Base-by-base conservation (phyloP, 2,329 filamentous ascomycete species). In the Diaporthe citri region DNA sequence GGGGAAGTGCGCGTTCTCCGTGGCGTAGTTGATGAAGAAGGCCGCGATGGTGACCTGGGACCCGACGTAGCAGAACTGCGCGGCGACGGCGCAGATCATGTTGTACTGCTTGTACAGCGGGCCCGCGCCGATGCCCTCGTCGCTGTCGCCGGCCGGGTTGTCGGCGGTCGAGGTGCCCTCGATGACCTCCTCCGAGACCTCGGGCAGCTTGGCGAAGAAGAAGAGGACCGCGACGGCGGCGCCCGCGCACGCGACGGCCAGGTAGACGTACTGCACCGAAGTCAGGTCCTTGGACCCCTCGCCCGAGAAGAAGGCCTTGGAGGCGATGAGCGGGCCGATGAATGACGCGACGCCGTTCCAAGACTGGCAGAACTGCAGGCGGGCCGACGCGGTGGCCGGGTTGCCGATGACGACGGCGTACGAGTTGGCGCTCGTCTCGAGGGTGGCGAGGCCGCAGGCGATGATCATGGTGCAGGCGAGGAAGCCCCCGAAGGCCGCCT, bases 201-300 rank as follows among this genome's bases (percentile, higher is more conserved):
- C 85, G 17, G 85, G 85, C 76, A 87, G 83, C 12, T 83, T 83
- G 15, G 86, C 87, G 73, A 92, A 86, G 80, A 88, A 91, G 81
- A 92, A 93, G 13, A 92, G 85, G 2, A 87, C 82, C 0, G 90
- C 87, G 1, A 93, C 85, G 13, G 88, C 74, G 76, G 87, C 88
- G 36, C 91, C 90, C 75, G 93, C 92, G 77, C 85, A 85, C 3
- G 90, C 91, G 43, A 92, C 90, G 6, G 88, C 90, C 3, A 93
- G 85, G 78, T 93, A 93, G 2, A 90, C 88, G 89, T 90, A 93
- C 80, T 93, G 91, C 12, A 92, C 90, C 71, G 89, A 92, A 77
- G 85, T 83, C 71, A 93, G 81, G 4, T 87, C 86, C n/a, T 86
- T 81, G 13, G 82, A 82, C 67, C 85, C 86, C 46, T 88, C 84